These are phyloP conservation scores for Puccinellia tenuiflora DNA, from an alignment of 176 grass and related monocot genomes.

Conservation along the genomic window DNA sequence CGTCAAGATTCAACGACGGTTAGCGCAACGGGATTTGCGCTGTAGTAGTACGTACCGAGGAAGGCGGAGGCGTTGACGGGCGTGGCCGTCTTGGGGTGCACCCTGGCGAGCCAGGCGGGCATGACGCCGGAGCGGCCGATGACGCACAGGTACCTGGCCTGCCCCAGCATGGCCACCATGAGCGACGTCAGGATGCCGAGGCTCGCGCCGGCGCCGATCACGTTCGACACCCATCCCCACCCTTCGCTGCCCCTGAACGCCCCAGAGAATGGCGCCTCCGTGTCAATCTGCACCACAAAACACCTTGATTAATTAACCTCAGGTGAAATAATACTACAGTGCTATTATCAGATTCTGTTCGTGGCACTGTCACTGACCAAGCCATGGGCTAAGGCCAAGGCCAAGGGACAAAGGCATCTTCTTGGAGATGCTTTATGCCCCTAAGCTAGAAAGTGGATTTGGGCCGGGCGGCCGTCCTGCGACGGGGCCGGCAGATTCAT, in stretches of 20 bases:
- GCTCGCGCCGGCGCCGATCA: conserved; percentile 70
- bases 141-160: conserved; percentile 88
- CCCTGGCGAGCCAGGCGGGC: conserved; percentile 75
- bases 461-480: neutral
- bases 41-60: conserved; percentile 48
- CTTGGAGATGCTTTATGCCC: neutral
- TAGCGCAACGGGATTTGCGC: neutral
- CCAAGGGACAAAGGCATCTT: neutral
- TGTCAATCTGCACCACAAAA: conserved; percentile 56
- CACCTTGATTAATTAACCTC: neutral
- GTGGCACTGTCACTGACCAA: neutral
- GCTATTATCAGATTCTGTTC: no score
- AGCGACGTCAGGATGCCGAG: conserved; percentile 90
- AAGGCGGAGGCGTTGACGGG: conserved; percentile 84
- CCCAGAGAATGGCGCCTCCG: conserved; percentile 74
- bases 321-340: neutral
- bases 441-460: neutral
- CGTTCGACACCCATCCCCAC: conserved; percentile 81
- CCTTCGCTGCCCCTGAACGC: conserved; percentile 57
- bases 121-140: conserved; percentile 85
- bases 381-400: neutral
- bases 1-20: no score
- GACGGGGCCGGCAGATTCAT: conserved; percentile 26
- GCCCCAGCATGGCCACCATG: conserved; percentile 87
- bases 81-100: conserved; percentile 60